These are phyloP conservation scores for Termitomyces sp. DNA, from an alignment of 1,284 basidiomycete genomes.

Conservation along the genomic window DNA sequence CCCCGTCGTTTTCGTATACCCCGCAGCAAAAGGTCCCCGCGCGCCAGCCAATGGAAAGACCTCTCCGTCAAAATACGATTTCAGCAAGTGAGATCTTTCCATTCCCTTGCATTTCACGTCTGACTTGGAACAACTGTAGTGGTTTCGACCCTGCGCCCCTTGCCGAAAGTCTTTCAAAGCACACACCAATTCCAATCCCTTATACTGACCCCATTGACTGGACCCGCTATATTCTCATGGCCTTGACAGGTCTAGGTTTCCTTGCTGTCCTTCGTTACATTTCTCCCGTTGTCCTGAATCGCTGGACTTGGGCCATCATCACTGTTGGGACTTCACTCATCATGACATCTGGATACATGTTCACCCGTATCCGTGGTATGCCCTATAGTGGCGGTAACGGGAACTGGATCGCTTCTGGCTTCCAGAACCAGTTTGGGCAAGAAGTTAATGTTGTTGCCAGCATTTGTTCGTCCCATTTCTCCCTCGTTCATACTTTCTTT, in stretches of 20 bases:
- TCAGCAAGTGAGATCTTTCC: constrained; percentile 52
- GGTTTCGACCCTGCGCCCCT: constrained; percentile 77
- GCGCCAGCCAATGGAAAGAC: constrained; percentile 47
- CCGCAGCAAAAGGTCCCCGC: constrained; percentile 67
- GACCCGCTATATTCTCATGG: constrained; percentile 46
- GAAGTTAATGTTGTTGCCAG: constrained; percentile 86
- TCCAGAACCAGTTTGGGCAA: constrained; percentile 87
- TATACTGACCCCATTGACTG: constrained; percentile 72
- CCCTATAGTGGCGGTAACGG: constrained; percentile 69
- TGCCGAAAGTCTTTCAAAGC: constrained; percentile 67
- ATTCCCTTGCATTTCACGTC: constrained; percentile 3
- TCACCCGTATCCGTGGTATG: constrained; percentile 84
- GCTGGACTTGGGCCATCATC: constrained; percentile 75
- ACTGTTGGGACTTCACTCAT: constrained; percentile 67
- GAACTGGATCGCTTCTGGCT: constrained; percentile 84
- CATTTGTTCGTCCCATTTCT: constrained; percentile 64
- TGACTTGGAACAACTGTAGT: constrained; percentile 35
- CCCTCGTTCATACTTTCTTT: not conserved
- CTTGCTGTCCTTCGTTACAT: constrained; percentile 56
- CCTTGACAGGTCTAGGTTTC: constrained; percentile 39
- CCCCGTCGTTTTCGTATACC: constrained; percentile 77
- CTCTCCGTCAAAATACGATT: constrained; percentile 70
- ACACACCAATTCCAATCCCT: constrained; percentile 71
- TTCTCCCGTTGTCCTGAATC: constrained; percentile 65
- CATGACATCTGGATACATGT: constrained; percentile 95